Conservation (phyloP, 257 asterid genomes). For the Solanum clarkiae region DNA sequence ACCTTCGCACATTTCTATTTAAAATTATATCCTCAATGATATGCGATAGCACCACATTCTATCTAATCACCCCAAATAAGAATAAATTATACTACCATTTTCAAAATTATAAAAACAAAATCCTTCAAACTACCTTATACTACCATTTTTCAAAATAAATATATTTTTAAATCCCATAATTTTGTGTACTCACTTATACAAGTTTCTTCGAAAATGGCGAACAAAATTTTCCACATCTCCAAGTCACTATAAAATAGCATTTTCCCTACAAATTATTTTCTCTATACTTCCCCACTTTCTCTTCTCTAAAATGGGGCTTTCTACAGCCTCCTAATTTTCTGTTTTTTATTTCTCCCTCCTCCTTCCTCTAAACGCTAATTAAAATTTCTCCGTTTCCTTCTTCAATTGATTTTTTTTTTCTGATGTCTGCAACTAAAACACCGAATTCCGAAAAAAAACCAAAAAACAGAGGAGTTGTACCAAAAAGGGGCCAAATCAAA, state of each 20-base stretch:
- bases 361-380: no score
- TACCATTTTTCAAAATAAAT: no score
- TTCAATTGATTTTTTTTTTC: not conserved
- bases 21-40: no score
- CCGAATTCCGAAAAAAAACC: not conserved
- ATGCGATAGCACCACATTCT: no score
- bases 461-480: slow-evolving; percentile 4
- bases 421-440: slow-evolving; percentile 9
- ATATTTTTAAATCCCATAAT: no score
- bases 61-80: no score
- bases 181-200: no score
- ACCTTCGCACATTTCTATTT: no score
- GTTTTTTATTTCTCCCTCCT: not conserved
- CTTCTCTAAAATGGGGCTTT: not conserved
- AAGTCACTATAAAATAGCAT: not conserved
- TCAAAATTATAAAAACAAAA: no score
- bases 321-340: not conserved
- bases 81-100: no score
- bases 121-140: no score
- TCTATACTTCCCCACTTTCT: not conserved
- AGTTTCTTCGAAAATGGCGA: not conserved
- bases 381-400: not conserved
- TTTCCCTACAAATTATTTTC: not conserved
- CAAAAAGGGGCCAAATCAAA: slow-evolving; percentile 41
- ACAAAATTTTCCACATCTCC: not conserved